Base-by-base conservation (phyloP, 2,329 filamentous ascomycete genomes). In the Teratosphaeria nubilosa region DNA sequence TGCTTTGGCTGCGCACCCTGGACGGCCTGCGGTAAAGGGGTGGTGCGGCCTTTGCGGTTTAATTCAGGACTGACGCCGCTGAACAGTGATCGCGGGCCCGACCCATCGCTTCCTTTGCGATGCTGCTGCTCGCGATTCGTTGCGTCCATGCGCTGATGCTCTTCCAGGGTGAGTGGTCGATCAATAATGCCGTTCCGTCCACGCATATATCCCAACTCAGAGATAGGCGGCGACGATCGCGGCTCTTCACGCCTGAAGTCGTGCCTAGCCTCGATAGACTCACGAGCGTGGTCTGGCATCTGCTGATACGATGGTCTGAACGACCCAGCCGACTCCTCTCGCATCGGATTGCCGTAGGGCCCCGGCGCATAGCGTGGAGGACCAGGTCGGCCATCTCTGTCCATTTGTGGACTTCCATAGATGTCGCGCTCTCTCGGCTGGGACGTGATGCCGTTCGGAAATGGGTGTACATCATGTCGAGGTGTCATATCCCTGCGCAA, bases 11-110 rank as follows among this genome's bases (percentile, higher is more conserved):
- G 91, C 1, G 89, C 91, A 24, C 92, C 92, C 70, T 96, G 91
- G 0, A 96, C 91, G 24, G 92, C 91, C 72, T 96, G 92, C 0
- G 92, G 92, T 16, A 96, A 77, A 1, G 92, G 92, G 9, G 92
- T 96, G 45, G 90, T 81, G 54, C 91, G 86, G 1, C 91, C 91
- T 56, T 90, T 85, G 68, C 90, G 91, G 60, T 86, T 86, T 58
- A 89, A 86, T 65, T 95, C 90, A 14, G 78, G 74, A 51, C 82
- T 80, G 11, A 95, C 81, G 5, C 41, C 41, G 2, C 84, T 86
- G n/a, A 96, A 77, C 51, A 95, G 78, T 41, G 82, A 85, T 61
- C 88, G 80, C 45, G 68, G 67, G 1, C 64, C 60, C 79, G 84
- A 64, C 10, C 66, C 62, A 34, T 70, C 69, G 54, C 67, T 69